A percentile compares a stretch with the other conserved stretches of the same genome.
Conservation (phyloP, 257 asterid genomes). For the Vinca minor region DNA sequence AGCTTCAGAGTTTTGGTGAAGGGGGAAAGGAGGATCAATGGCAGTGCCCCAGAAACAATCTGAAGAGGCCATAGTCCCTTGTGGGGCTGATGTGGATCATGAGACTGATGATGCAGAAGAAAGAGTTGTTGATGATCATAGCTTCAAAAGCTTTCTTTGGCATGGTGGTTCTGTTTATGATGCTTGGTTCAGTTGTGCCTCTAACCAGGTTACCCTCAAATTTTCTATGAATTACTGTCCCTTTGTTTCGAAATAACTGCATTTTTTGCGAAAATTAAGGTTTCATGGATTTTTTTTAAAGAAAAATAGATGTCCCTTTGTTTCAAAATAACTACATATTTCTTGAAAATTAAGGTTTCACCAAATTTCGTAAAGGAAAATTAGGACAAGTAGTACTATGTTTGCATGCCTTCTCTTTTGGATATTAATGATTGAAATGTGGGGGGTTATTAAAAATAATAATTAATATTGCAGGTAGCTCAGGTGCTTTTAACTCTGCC, state of each 20-base stretch:
- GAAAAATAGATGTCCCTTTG: too few species aligned
- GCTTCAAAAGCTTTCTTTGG: constrained; percentile 56
- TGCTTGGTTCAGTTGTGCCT: constrained; percentile 93
- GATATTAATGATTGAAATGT: neutral
- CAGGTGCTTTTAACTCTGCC: constrained; percentile 84
- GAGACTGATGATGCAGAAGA: constrained; percentile 37
- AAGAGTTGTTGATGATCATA: constrained; percentile 19
- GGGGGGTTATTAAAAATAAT: neutral
- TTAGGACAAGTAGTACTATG: too few species aligned
- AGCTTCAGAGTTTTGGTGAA: neutral
- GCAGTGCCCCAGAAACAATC: constrained; percentile 55
- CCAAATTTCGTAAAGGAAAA: too few species aligned
- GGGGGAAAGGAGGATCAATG: constrained; percentile 37
- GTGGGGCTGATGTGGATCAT: constrained; percentile 22
- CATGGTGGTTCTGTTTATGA: constrained; percentile 88
- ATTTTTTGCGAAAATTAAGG: too few species aligned
- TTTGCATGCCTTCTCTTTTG: neutral
- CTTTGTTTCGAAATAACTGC: too few species aligned
- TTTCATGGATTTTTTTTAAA: too few species aligned
- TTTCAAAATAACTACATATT: too few species aligned
- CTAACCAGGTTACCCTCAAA: constrained; percentile 93
- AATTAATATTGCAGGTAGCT: constrained; percentile 68
- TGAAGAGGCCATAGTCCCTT: constrained; percentile 69
- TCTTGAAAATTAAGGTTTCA: too few species aligned
- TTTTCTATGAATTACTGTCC: too few species aligned